phyloP scores from a whole-genome alignment of 495 filamentous ascomycete species.

The Hyaloscypha variabilis region DNA sequence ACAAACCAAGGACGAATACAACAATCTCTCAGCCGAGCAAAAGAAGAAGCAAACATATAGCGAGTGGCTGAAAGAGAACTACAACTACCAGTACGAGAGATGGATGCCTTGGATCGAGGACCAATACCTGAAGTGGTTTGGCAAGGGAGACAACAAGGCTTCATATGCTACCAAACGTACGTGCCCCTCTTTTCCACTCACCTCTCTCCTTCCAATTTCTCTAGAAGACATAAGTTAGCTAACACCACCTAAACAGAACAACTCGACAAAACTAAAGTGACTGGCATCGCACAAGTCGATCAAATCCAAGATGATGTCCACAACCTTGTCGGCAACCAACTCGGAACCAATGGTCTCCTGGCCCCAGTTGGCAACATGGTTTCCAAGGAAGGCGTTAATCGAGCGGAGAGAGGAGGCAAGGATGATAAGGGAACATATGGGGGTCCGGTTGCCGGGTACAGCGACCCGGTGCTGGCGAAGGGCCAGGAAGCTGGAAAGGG shows the following conservation, averaged over 20 bases:
- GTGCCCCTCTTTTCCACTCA: not conserved
- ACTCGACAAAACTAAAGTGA: not conserved
- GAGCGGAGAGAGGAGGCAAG: conserved; percentile 5
- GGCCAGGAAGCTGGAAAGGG: not conserved
- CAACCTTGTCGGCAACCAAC: not conserved
- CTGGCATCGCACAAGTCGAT: not conserved
- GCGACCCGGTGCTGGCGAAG: not conserved
- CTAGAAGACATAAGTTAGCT: not conserved
- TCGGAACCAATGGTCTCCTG: not conserved
- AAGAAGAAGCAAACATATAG: conserved; percentile 5
- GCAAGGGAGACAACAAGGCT: conserved; percentile 5
- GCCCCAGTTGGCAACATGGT: conserved; percentile 8
- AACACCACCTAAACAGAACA: not conserved
- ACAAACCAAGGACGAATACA: not conserved
- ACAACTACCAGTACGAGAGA: conserved; percentile 3
- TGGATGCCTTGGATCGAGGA: not conserved
- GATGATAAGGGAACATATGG: conserved; percentile 9
- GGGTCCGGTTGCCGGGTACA: not conserved
- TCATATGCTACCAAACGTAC: conserved; percentile 5
- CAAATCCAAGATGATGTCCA: not conserved
- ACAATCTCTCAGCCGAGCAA: conserved; percentile 1
- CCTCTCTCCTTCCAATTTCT: not conserved
- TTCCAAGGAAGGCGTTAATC: not conserved
- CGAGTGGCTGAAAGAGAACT: not conserved
- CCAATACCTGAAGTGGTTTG: conserved; percentile 2